Conservation (phyloP, 176 grass and related monocot genomes). For the Carex littledalei region DNA sequence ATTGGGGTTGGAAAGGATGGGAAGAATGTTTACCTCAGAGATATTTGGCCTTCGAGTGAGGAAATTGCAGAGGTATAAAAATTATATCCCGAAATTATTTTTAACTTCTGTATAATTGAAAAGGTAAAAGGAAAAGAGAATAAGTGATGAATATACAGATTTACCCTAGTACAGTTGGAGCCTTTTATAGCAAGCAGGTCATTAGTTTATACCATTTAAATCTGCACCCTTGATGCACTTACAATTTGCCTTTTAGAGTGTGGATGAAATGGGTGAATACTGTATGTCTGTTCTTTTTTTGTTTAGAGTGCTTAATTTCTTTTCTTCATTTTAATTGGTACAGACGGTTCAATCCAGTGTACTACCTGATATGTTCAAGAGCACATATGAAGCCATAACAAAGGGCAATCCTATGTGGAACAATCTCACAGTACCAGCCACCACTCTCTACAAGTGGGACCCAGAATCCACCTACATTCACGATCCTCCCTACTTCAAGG, state of each 20-base stretch:
- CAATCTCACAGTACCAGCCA: conserved; percentile 59
- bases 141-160: not conserved
- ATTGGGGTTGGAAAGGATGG: conserved; percentile 87
- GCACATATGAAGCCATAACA: conserved; percentile 78
- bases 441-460: conserved; percentile 78
- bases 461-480: conserved; percentile 83
- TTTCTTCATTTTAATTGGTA: not conserved
- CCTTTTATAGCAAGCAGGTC: not conserved
- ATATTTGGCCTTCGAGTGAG: conserved; percentile 97
- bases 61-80: conserved; percentile 71
- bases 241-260: not conserved
- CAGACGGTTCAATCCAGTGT: conserved; percentile 86
- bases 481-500: conserved; percentile 82
- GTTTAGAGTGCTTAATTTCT: not conserved
- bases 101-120: not conserved
- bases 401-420: conserved; percentile 97
- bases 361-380: conserved; percentile 89
- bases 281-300: not conserved
- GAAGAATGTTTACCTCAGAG: conserved; percentile 75
- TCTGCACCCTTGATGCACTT: not conserved
- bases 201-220: not conserved
- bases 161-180: not conserved
- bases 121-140: not conserved
- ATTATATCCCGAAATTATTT: not conserved
- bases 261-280: not conserved